Evolutionary conservation across 805 yeast genomes (phyloP).

Genomic region (Lipomyces spencermartinsiae): DNA sequence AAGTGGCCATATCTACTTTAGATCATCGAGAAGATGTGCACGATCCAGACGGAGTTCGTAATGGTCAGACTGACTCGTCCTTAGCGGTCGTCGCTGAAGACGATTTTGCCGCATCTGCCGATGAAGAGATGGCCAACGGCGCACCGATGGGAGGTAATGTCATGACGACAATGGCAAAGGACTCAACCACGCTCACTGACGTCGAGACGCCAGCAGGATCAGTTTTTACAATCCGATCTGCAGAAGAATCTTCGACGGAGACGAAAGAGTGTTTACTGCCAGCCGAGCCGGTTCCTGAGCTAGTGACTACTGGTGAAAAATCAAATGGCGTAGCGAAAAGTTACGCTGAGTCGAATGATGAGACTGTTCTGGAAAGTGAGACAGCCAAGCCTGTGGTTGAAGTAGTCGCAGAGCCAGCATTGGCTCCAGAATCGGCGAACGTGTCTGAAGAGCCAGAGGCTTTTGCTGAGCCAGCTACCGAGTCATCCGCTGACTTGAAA

Average conservation of each 20-base stretch:
- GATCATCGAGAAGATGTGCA: neutral
- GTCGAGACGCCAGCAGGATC: neutral
- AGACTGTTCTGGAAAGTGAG: neutral
- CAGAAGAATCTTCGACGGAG: too few relatives aligned
- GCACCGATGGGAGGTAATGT: too few relatives aligned
- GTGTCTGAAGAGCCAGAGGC: neutral
- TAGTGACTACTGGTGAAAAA: neutral
- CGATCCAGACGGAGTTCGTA: neutral
- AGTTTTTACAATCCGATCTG: neutral
- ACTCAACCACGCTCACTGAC: neutral
- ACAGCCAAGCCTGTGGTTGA: constrained; percentile 1
- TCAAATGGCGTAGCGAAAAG: too few relatives aligned
- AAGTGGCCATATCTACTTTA: neutral
- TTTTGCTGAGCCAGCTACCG: neutral
- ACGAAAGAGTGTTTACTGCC: neutral
- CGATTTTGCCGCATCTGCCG: too few relatives aligned
- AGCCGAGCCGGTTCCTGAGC: neutral
- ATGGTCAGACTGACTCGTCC: neutral
- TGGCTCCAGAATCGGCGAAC: neutral
- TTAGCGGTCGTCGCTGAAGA: neutral
- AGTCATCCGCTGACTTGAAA: neutral
- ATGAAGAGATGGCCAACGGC: too few relatives aligned
- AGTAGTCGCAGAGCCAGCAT: constrained; percentile 1
- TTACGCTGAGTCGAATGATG: too few relatives aligned
- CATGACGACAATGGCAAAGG: neutral